These are phyloP conservation scores for Rhypophila decipiens DNA, from an alignment of 495 filamentous ascomycete species.

Conservation along the genomic window DNA sequence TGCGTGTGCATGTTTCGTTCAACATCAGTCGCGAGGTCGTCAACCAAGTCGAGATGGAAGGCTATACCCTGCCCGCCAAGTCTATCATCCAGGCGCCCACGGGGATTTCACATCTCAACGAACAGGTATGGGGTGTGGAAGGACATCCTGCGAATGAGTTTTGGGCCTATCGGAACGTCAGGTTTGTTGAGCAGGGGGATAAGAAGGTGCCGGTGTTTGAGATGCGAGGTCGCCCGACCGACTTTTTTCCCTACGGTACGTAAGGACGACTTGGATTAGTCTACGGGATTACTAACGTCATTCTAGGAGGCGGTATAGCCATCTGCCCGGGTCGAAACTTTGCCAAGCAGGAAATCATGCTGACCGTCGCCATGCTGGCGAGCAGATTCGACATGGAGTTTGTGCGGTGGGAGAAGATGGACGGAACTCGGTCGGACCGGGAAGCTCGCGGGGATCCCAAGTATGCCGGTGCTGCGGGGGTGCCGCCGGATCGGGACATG, in stretches of 20 bases:
- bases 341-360: conserved; percentile 30
- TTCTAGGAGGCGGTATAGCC: conserved; percentile 1
- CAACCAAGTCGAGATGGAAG: conserved; percentile 13
- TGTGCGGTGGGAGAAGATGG: conserved; percentile 14
- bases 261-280: background rate
- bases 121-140: conserved; percentile 18
- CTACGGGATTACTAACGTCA: too few species aligned
- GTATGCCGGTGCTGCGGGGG: conserved; percentile 10
- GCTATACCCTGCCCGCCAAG: conserved; percentile 13
- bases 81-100: conserved; percentile 17
- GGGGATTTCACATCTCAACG: conserved; percentile 17
- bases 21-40: conserved; percentile 18
- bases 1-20: conserved; percentile 29
- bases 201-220: background rate
- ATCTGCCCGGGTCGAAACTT: conserved; percentile 42
- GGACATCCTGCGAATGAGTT: conserved; percentile 27
- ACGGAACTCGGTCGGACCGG: conserved; percentile 18
- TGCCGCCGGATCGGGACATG: conserved; percentile 24
- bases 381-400: conserved; percentile 47
- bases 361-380: conserved; percentile 41
- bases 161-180: conserved; percentile 26
- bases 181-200: background rate
- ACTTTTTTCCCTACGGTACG: conserved; percentile 5
- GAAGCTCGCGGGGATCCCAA: conserved; percentile 9
- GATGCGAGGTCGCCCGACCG: background rate